Base-by-base conservation (phyloP, 139 green algal species). In the Nannochloris sp. region DNA sequence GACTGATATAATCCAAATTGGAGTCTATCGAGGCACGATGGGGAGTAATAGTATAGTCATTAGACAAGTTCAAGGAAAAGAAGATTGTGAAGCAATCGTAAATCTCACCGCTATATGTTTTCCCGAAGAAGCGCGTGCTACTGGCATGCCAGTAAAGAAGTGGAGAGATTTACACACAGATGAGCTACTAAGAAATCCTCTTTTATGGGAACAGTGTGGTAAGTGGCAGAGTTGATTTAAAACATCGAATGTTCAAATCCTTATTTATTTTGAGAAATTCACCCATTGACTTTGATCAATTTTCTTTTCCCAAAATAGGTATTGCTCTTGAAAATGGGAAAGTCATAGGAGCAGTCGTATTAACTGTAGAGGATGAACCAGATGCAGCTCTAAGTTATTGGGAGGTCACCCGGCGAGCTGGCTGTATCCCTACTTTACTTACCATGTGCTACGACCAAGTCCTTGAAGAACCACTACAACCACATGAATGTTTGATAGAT, bases 401-500 rank as follows among this genome's bases (percentile, higher is more conserved):
- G 3, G 51, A 75, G n/a, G 44, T 65, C 51, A 47, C 33, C n/a
- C 47, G 47, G 10, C 48, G 68, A 23, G 47, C 68, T 19, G 68
- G 68, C 30, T 68, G 59, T 37, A 25, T 54, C 7, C 45, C 68
- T 29, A 69, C 68, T 4, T 12, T 75, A 3, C 38, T 58, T 3
- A 60, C 24, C 35, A 51, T 54, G 34, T 4, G 35, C 3, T 75
- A 70, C 15, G 68, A 75, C n/a, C 60, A 68, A 4, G 68, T 75
- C n/a, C 68, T 75, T 19, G 68, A 75, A 7, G 68, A 75, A 24
- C 3, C 48, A 5, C 61, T 75, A 7, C 24, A 69, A 64, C 44
- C 58, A 19, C 37, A 75, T 44, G 68, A 75, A 59, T 75, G 68
- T 64, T 42, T 75, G 24, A 53, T 75, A 3, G 68, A 75, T 48